Evolutionary conservation across 805 yeast genomes (phyloP).

Genomic region (Teunomyces atbi): DNA sequence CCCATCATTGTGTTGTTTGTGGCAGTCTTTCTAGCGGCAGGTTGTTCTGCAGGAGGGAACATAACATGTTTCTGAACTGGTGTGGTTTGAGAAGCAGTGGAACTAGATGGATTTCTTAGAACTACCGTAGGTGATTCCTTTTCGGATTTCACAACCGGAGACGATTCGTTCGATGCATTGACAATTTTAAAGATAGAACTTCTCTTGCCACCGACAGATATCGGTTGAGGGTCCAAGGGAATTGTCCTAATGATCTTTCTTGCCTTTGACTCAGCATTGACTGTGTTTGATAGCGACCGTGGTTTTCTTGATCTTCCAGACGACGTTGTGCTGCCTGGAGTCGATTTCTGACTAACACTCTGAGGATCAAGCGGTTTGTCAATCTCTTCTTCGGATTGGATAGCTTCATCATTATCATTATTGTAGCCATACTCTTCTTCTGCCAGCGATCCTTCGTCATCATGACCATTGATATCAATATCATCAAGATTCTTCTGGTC

Average conservation of each 20-base stretch:
- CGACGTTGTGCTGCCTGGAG: slow-evolving; percentile 39
- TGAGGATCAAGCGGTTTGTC: slow-evolving; percentile 4
- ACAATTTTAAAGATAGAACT: slow-evolving; percentile 39
- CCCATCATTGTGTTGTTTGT: not conserved
- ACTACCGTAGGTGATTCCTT: slow-evolving; percentile 5
- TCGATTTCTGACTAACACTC: slow-evolving; percentile 27
- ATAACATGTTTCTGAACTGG: not conserved
- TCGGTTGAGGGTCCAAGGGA: slow-evolving; percentile 83
- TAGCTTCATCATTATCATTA: slow-evolving; percentile 22
- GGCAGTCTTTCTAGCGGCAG: not conserved
- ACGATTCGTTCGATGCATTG: slow-evolving; percentile 29
- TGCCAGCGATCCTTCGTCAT: slow-evolving; percentile 18
- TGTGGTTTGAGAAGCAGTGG: not conserved
- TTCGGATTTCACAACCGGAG: slow-evolving; percentile 21
- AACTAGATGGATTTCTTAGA: not conserved
- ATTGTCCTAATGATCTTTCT: slow-evolving; percentile 72
- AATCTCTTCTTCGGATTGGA: slow-evolving; percentile 12
- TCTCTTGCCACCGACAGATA: slow-evolving; percentile 40
- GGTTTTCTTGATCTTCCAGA: slow-evolving; percentile 34
- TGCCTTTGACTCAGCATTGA: slow-evolving; percentile 69
- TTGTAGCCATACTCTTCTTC: slow-evolving; percentile 16
- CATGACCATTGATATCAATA: slow-evolving; percentile 13
- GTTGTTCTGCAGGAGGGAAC: not conserved
- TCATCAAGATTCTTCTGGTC: slow-evolving; percentile 23
- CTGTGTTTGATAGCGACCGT: slow-evolving; percentile 52